Evolutionary conservation across 306 rosid genomes (phyloP).

Genomic region (Fragaria ananassa): DNA sequence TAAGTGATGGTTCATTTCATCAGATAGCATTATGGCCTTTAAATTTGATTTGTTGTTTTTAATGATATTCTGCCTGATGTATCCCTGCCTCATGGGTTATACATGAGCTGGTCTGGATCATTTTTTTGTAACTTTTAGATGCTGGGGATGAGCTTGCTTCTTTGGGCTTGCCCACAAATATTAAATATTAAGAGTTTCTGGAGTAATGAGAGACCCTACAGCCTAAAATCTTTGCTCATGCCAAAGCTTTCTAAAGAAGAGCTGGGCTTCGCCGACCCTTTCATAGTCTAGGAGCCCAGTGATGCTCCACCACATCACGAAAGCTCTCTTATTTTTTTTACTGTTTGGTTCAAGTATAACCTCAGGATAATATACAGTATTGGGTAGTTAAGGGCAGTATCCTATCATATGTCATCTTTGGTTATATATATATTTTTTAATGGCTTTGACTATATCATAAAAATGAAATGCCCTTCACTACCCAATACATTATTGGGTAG

Average conservation of each 20-base stretch:
- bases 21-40: background rate
- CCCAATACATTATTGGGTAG: background rate
- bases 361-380: background rate
- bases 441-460: too few species aligned
- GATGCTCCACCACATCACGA: background rate
- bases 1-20: conserved; percentile 37
- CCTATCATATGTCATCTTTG: background rate
- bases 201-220: background rate
- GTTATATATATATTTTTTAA: background rate
- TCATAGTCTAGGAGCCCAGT: background rate
- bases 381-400: background rate
- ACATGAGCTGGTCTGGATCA: background rate
- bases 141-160: background rate
- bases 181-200: background rate
- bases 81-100: background rate
- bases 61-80: conserved; percentile 9
- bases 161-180: background rate
- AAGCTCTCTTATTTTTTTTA: background rate
- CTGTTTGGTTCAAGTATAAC: background rate
- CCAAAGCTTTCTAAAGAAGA: background rate
- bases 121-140: background rate
- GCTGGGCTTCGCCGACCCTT: background rate
- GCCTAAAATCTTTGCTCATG: background rate
- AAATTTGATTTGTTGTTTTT: background rate
- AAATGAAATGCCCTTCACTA: too few species aligned